phyloP scores from a whole-genome alignment of 2,329 filamentous ascomycete genomes.

The Fusarium zealandicum region DNA sequence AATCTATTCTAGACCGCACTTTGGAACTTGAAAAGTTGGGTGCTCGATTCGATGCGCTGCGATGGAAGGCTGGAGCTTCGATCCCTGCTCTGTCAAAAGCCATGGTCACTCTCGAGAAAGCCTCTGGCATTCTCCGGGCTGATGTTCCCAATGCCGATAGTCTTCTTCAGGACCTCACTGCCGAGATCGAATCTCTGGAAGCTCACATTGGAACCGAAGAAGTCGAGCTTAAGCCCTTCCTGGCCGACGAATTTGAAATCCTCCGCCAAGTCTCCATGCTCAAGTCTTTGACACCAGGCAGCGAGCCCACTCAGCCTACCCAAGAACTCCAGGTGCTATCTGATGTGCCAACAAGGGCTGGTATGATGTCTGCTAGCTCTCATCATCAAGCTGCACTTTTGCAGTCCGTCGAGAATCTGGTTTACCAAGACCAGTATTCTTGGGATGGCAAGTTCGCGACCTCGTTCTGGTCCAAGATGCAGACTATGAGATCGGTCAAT shows the following conservation, averaged over 20 bases:
- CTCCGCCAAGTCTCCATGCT: slow-evolving; percentile 62
- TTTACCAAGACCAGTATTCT: slow-evolving; percentile 47
- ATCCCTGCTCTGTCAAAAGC: slow-evolving; percentile 61
- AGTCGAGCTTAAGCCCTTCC: slow-evolving; percentile 55
- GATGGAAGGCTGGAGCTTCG: slow-evolving; percentile 63
- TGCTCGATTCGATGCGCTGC: slow-evolving; percentile 64
- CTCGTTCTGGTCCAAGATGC: slow-evolving; percentile 63
- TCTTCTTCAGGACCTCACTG: slow-evolving; percentile 58
- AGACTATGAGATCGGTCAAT: slow-evolving; percentile 58
- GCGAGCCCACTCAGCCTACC: slow-evolving; percentile 7
- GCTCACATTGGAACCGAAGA: slow-evolving; percentile 52
- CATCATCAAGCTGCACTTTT: slow-evolving; percentile 50
- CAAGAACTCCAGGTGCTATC: slow-evolving; percentile 60
- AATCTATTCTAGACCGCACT: slow-evolving; percentile 54
- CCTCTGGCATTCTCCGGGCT: slow-evolving; percentile 61
- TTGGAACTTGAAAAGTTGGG: slow-evolving; percentile 63
- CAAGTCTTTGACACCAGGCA: slow-evolving; percentile 33
- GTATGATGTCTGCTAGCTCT: slow-evolving; percentile 45
- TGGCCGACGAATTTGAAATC: slow-evolving; percentile 63
- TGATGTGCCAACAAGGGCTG: slow-evolving; percentile 46
- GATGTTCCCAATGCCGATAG: slow-evolving; percentile 51
- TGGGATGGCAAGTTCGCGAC: slow-evolving; percentile 52
- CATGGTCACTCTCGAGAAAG: slow-evolving; percentile 61
- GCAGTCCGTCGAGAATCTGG: slow-evolving; percentile 57
- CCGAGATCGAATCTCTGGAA: slow-evolving; percentile 62